phyloP scores from a whole-genome alignment of 192 early-diverging fungal species.

The Neocallimastix lanati region DNA sequence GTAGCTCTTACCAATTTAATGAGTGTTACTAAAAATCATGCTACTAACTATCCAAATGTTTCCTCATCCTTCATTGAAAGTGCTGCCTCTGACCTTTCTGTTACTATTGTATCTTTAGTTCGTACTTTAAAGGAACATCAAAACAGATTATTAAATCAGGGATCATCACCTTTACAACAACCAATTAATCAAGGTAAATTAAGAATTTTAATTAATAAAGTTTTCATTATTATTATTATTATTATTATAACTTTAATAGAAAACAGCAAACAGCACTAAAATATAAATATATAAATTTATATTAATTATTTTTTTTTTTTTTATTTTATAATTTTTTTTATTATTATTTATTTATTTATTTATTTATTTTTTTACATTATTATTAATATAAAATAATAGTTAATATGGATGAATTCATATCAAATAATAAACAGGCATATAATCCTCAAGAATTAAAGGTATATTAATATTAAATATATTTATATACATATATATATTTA shows the following conservation, averaged over 20 bases:
- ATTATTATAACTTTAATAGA: too few relatives aligned
- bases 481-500: too few relatives aligned
- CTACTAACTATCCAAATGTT: slow-evolving; percentile 39
- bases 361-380: too few relatives aligned
- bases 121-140: slow-evolving; percentile 4
- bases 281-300: too few relatives aligned
- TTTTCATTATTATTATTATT: too few relatives aligned
- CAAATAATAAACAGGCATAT: background rate
- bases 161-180: background rate
- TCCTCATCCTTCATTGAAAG: slow-evolving; percentile 60
- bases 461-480: too few relatives aligned
- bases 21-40: slow-evolving; percentile 55
- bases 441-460: background rate
- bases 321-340: too few relatives aligned
- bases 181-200: background rate
- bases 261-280: too few relatives aligned
- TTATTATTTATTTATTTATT: too few relatives aligned
- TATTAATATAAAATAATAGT: too few relatives aligned
- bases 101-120: slow-evolving; percentile 57
- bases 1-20: slow-evolving; percentile 45
- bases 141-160: slow-evolving; percentile 8
- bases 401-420: background rate
- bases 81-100: slow-evolving; percentile 60
- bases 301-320: too few relatives aligned
- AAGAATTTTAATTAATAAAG: too few relatives aligned